phyloP scores from a whole-genome alignment of 257 asterid genomes.

The Solanum dulcamara region DNA sequence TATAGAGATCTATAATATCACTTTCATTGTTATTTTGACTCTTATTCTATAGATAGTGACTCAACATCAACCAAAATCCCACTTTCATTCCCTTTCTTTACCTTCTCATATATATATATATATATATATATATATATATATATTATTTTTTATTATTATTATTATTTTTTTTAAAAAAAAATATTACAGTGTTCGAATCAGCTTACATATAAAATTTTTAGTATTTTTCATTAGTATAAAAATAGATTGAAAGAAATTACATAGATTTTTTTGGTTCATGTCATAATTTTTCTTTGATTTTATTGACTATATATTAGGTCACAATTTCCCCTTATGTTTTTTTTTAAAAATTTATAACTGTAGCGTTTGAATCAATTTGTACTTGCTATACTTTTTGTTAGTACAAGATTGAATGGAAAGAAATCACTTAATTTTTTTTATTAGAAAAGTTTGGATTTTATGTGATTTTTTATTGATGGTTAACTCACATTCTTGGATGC shows the following conservation, averaged over 20 bases:
- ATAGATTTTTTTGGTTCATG: background rate
- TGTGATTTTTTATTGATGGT: background rate
- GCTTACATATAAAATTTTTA: background rate
- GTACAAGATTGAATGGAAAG: too few relatives aligned
- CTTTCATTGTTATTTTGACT: background rate
- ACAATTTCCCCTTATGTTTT: background rate
- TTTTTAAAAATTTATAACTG: background rate
- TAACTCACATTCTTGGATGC: background rate
- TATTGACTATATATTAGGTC: background rate
- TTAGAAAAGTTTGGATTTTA: background rate
- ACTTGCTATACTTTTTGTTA: too few relatives aligned
- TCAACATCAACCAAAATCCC: background rate
- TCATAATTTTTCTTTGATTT: background rate
- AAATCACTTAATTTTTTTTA: too few relatives aligned
- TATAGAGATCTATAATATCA: constrained; percentile 7
- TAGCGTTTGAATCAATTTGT: background rate
- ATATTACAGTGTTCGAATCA: background rate
- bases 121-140: too few relatives aligned
- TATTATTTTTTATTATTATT: too few relatives aligned
- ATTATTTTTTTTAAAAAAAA: background rate
- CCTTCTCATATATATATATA: too few relatives aligned
- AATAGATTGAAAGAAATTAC: background rate
- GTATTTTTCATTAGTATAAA: background rate
- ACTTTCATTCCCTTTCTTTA: background rate
- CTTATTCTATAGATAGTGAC: background rate